Percentiles rank a stretch among this genome's conserved stretches.
Evolutionary conservation across 371 early-diverging fungal species (phyloP).

Genomic region (Mucor racemosus): DNA sequence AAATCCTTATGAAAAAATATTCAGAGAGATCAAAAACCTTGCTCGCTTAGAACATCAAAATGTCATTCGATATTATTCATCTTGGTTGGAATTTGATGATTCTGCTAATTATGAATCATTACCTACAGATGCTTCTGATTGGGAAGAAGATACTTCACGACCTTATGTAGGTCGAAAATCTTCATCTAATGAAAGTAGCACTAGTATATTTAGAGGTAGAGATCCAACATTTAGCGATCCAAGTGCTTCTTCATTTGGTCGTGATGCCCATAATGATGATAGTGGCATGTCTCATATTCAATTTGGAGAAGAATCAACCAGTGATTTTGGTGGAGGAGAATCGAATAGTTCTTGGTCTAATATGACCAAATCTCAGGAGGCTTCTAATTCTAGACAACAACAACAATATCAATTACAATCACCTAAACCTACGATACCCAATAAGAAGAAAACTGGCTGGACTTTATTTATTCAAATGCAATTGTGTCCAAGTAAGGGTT

Average conservation of each 20-base stretch:
- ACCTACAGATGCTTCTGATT: conserved; percentile 7
- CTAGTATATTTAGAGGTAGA: conserved; percentile 17
- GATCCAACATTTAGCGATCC: conserved; percentile 24
- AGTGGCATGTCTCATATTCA: conserved; percentile 27
- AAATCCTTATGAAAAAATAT: conserved; percentile 67
- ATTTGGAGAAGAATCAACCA: conserved; percentile 16
- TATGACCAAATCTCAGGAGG: background rate
- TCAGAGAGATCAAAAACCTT: conserved; percentile 90
- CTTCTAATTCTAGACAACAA: background rate
- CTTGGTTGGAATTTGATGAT: conserved; percentile 83
- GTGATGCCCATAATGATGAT: background rate
- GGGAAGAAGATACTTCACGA: conserved; percentile 15
- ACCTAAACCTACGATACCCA: background rate
- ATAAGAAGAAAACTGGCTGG: conserved; percentile 35
- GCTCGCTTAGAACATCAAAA: conserved; percentile 89
- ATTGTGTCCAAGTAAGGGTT: conserved; percentile 74
- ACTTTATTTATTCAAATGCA: conserved; percentile 88
- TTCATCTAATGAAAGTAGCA: background rate
- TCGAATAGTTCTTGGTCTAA: background rate
- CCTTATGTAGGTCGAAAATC: background rate
- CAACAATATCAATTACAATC: background rate
- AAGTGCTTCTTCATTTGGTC: background rate
- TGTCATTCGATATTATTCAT: conserved; percentile 91
- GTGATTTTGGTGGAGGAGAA: background rate
- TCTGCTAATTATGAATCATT: background rate